Percentiles rank a stretch among this genome's conserved stretches.
Evolutionary conservation across 1,284 basidiomycete species (phyloP).

Genomic region (Apiotrichum domesticum): DNA sequence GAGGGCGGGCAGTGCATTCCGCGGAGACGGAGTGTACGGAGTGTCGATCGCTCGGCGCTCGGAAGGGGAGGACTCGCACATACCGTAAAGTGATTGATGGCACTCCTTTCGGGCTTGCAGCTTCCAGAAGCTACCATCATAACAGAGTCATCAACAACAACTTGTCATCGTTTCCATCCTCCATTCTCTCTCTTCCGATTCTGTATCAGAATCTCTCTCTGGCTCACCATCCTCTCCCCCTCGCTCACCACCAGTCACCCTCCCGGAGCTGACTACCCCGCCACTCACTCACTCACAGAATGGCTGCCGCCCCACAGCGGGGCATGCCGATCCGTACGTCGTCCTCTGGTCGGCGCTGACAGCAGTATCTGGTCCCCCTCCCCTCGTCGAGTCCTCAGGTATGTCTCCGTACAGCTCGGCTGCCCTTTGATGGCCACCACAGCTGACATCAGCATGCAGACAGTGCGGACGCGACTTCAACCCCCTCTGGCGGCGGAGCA

Average conservation of each 20-base stretch:
- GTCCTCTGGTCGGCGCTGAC: background rate
- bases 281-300: background rate
- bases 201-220: too few relatives aligned
- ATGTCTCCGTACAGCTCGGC: constrained; percentile 8
- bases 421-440: too few relatives aligned
- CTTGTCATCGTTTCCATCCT: too few relatives aligned
- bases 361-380: constrained; percentile 45
- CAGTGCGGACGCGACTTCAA: constrained; percentile 44
- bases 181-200: too few relatives aligned
- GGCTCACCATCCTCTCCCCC: background rate
- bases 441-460: constrained; percentile 31
- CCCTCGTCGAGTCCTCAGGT: constrained; percentile 39
- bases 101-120: too few relatives aligned
- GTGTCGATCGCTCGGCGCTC: too few relatives aligned
- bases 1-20: too few relatives aligned
- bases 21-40: too few relatives aligned
- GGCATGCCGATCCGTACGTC: constrained; percentile 39
- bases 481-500: constrained; percentile 37
- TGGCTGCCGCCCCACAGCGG: constrained; percentile 5
- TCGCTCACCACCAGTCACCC: background rate
- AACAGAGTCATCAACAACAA: too few relatives aligned
- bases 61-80: too few relatives aligned
- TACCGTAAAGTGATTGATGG: too few relatives aligned
- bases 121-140: too few relatives aligned
- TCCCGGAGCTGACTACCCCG: background rate